Evolutionary conservation across 805 yeast species (phyloP).

Genomic region (Metschnikowia borealis): DNA sequence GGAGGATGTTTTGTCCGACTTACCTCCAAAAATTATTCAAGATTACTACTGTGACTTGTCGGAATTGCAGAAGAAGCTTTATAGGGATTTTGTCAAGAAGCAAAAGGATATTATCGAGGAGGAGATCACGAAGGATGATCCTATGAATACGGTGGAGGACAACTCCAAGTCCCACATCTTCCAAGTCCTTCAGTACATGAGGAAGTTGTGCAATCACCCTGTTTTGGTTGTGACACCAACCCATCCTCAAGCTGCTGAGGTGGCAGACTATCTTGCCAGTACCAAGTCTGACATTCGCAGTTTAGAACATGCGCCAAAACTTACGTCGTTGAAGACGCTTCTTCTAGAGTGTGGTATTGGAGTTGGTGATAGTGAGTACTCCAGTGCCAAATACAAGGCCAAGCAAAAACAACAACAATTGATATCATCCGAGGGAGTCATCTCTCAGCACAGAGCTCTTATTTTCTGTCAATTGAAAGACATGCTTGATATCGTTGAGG

Average conservation of each 20-base stretch:
- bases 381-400: conserved; percentile 22
- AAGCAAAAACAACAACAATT: conserved; percentile 34
- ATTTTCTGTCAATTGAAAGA: conserved; percentile 96
- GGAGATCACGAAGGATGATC: conserved; percentile 45
- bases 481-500: conserved; percentile 95
- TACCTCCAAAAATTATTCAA: conserved; percentile 97
- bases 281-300: conserved; percentile 62
- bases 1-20: conserved; percentile 91
- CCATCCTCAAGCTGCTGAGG: conserved; percentile 78
- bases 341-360: conserved; percentile 93
- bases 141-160: conserved; percentile 32
- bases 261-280: conserved; percentile 54
- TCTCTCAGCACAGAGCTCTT: conserved; percentile 92
- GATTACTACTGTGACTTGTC: conserved; percentile 96
- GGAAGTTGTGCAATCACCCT: conserved; percentile 96
- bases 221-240: conserved; percentile 76
- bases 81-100: conserved; percentile 82
- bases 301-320: conserved; percentile 86
- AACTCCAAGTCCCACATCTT: conserved; percentile 85
- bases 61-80: conserved; percentile 81
- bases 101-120: conserved; percentile 70
- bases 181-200: conserved; percentile 96
- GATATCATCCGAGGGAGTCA: conserved; percentile 56
- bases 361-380: conserved; percentile 33
- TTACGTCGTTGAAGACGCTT: conserved; percentile 74